These are phyloP conservation scores for Yamadazyma ubonensis DNA, from an alignment of 805 yeast genomes.

Conservation along the genomic window DNA sequence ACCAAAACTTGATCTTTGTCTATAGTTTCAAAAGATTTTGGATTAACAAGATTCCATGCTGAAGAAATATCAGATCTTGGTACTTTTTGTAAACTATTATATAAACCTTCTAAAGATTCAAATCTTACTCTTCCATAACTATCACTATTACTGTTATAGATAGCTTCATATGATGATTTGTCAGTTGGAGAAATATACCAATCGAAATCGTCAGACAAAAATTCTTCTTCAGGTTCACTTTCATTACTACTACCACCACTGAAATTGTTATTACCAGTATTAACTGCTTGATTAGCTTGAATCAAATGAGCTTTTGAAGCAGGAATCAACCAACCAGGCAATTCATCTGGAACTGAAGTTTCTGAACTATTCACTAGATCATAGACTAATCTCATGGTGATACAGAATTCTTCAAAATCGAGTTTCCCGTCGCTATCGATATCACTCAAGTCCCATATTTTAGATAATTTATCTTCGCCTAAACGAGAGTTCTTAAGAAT, in stretches of 20 bases:
- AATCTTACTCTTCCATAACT: constrained; percentile 76
- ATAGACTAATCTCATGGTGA: constrained; percentile 92
- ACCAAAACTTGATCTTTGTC: constrained; percentile 92
- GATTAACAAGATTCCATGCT: constrained; percentile 95
- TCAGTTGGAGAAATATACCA: constrained; percentile 97
- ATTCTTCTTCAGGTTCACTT: constrained; percentile 59
- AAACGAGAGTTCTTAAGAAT: constrained; percentile 88
- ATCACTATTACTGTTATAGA: constrained; percentile 74
- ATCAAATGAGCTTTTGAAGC: constrained; percentile 82
- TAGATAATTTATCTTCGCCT: constrained; percentile 70
- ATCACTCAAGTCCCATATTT: constrained; percentile 90
- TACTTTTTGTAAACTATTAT: constrained; percentile 63
- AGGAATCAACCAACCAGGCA: constrained; percentile 94
- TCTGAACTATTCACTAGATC: constrained; percentile 78
- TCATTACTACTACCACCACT: constrained; percentile 41
- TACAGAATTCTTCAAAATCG: constrained; percentile 97
- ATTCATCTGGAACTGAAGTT: constrained; percentile 56
- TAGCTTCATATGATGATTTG: constrained; percentile 69
- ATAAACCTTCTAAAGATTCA: constrained; percentile 66
- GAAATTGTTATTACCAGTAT: constrained; percentile 19
- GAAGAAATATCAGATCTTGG: constrained; percentile 83
- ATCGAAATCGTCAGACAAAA: constrained; percentile 69
- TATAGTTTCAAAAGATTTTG: constrained; percentile 80
- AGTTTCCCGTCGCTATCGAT: constrained; percentile 87
- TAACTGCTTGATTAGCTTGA: constrained; percentile 77